Conservation (phyloP, 768 basidiomycete species). For the Mycena floridula region DNA sequence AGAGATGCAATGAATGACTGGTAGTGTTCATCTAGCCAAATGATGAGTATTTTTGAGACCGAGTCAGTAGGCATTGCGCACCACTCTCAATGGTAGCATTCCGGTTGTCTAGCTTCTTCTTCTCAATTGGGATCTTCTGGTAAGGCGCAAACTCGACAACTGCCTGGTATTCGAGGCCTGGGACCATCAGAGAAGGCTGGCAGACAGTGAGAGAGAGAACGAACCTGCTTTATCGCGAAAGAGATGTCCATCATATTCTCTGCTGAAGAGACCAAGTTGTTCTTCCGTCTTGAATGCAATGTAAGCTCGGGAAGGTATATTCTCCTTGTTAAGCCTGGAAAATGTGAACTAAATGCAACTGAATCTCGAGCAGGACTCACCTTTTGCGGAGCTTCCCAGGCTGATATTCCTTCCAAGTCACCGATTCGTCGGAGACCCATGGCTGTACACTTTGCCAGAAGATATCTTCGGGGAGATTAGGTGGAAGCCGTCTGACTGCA, state of each 20-base stretch:
- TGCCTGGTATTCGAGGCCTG: conserved; percentile 84
- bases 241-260: conserved; percentile 85
- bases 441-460: conserved; percentile 89
- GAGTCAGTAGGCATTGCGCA: too few relatives aligned
- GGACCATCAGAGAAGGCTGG: background rate
- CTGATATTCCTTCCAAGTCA: conserved; percentile 59
- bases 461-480: conserved; percentile 84
- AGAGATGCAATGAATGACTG: conserved; percentile 60
- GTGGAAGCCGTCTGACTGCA: conserved; percentile 81
- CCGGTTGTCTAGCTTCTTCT: conserved; percentile 70
- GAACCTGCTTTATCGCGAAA: conserved; percentile 89
- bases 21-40: conserved; percentile 66
- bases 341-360: background rate
- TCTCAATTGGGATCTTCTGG: conserved; percentile 76
- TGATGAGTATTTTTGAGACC: too few relatives aligned
- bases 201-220: conserved; percentile 12
- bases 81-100: conserved; percentile 90
- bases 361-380: conserved; percentile 29
- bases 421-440: conserved; percentile 78
- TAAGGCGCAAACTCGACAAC: conserved; percentile 93
- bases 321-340: conserved; percentile 74
- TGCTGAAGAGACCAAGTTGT: conserved; percentile 64
- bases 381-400: conserved; percentile 66
- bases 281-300: conserved; percentile 82
- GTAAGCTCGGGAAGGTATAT: conserved; percentile 83